phyloP scores from a whole-genome alignment of 139 green algal species.

The Choricystis sp. region DNA sequence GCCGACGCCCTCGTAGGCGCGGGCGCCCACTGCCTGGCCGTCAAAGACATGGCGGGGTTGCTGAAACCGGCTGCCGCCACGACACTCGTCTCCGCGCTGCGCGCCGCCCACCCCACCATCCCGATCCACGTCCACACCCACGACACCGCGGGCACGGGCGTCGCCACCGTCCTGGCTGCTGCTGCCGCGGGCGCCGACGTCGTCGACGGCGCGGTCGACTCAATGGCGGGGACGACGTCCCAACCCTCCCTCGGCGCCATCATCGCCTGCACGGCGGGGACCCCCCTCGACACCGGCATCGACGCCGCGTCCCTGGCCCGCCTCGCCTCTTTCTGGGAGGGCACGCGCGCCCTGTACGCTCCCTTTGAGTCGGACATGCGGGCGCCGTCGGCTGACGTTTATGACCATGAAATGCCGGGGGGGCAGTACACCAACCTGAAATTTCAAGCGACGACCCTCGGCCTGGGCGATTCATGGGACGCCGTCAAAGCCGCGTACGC shows the following conservation, averaged over 20 bases:
- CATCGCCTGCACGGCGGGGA: conserved; percentile 47
- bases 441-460: conserved; percentile 52
- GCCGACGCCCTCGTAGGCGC: conserved; percentile 64
- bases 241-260: conserved; percentile 79
- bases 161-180: conserved; percentile 55
- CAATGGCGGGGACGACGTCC: conserved; percentile 49
- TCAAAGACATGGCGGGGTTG: conserved; percentile 55
- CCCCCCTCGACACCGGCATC: conserved; percentile 67
- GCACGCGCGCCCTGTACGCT: conserved; percentile 65
- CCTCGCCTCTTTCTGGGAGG: conserved; percentile 71
- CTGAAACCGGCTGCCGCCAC: conserved; percentile 69
- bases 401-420: conserved; percentile 89
- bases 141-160: conserved; percentile 66
- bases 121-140: conserved; percentile 85
- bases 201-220: conserved; percentile 67
- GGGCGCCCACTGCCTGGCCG: conserved; percentile 66
- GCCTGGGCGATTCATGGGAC: conserved; percentile 68
- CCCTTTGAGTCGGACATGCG: conserved; percentile 73
- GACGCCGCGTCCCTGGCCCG: conserved; percentile 30
- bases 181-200: conserved; percentile 73
- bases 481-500: conserved; percentile 72
- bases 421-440: conserved; percentile 85
- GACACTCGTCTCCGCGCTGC: conserved; percentile 63
- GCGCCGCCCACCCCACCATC: conserved; percentile 37
- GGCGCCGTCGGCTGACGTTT: conserved; percentile 58